Evolutionary conservation across 75 land plant species (phyloP).

Genomic region (Chamaecyparis obtusa): DNA sequence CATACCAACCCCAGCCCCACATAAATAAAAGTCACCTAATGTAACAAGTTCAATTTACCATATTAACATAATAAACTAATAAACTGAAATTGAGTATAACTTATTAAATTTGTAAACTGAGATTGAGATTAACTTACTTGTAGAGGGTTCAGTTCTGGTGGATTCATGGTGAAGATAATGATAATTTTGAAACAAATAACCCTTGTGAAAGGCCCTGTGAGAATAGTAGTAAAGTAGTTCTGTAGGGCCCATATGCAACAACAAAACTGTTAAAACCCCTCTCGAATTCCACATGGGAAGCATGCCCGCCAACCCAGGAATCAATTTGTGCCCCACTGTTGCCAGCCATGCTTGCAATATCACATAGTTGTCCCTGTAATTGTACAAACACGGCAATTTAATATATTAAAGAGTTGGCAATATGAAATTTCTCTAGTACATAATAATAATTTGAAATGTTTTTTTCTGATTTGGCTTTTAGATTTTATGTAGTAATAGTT

Average conservation of each 20-base stretch:
- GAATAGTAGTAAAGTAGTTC: constrained; percentile 37
- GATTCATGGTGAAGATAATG: constrained; percentile 37
- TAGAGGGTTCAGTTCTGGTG: constrained; percentile 34
- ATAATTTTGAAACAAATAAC: constrained; percentile 14
- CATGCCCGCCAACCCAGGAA: constrained; percentile 16
- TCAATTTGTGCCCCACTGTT: constrained; percentile 9
- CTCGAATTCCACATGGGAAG: constrained; percentile 31
- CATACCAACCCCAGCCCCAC: background rate
- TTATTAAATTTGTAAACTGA: background rate
- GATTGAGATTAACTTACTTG: constrained; percentile 23
- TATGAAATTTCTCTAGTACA: too few species aligned
- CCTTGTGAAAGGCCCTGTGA: constrained; percentile 30
- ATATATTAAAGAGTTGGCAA: background rate
- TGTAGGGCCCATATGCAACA: constrained; percentile 35
- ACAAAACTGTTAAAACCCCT: constrained; percentile 18
- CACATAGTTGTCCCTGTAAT: constrained; percentile 40
- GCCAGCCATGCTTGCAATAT: constrained; percentile 35
- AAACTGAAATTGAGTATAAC: background rate
- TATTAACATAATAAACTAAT: too few species aligned
- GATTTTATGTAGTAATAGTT: too few species aligned
- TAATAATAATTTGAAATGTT: too few species aligned
- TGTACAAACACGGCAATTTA: background rate
- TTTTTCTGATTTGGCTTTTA: too few species aligned
- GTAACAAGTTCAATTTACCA: background rate
- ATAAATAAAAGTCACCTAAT: too few species aligned